Conservation (phyloP, 192 early-diverging fungal species). For the Coemansia sp. region DNA sequence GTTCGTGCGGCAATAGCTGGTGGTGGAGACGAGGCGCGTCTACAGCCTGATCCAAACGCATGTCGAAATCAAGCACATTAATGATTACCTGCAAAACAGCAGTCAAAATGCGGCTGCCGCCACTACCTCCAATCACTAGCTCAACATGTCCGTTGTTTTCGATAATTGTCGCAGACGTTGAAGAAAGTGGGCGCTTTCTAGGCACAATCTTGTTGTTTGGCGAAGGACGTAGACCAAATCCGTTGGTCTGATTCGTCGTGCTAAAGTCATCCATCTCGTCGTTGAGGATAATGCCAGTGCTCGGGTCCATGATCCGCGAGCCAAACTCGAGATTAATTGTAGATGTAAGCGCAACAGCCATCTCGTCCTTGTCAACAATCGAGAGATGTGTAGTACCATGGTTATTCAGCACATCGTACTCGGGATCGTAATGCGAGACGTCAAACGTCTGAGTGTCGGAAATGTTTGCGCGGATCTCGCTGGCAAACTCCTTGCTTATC, state of each 20-base stretch:
- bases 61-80: slow-evolving; percentile 70
- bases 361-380: slow-evolving; percentile 65
- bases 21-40: slow-evolving; percentile 78
- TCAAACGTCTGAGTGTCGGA: slow-evolving; percentile 68
- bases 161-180: slow-evolving; percentile 53
- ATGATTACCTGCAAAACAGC: slow-evolving; percentile 71
- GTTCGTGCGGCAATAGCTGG: slow-evolving; percentile 81
- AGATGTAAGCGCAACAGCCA: slow-evolving; percentile 82
- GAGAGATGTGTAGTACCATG: slow-evolving; percentile 95
- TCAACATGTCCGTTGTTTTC: slow-evolving; percentile 57
- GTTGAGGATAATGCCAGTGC: slow-evolving; percentile 88
- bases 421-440: slow-evolving; percentile 73
- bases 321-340: slow-evolving; percentile 92
- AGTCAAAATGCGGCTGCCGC: slow-evolving; percentile 82
- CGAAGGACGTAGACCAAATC: slow-evolving; percentile 78
- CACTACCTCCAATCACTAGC: slow-evolving; percentile 79
- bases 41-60: slow-evolving; percentile 67
- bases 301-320: slow-evolving; percentile 78
- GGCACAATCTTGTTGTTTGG: slow-evolving; percentile 79
- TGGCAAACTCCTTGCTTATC: slow-evolving; percentile 67
- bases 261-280: slow-evolving; percentile 97
- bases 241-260: slow-evolving; percentile 67
- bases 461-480: slow-evolving; percentile 65
- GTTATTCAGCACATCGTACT: slow-evolving; percentile 69
- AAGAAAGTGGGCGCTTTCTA: slow-evolving; percentile 76